Evolutionary conservation across 345 rosid genomes (phyloP), one percentile per base, ranked within the genome.

Genomic region (Moricandia arvensis): DNA sequence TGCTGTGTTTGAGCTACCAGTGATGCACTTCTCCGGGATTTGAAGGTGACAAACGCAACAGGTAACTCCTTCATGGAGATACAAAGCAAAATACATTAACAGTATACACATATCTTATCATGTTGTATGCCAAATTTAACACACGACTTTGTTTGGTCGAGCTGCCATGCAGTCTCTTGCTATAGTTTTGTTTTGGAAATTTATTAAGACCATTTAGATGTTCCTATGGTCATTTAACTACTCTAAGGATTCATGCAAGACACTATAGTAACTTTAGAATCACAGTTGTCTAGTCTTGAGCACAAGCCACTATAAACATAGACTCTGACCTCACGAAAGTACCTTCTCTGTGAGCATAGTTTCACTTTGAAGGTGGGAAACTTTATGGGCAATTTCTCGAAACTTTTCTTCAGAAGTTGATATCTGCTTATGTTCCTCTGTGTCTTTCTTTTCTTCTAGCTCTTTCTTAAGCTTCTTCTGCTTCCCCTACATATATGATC

Each of bases 1-100:
- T 94, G 96, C 80, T 89, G 98, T 59, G 96, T 85, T 80, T 90
- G 98, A 21, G 93, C 87, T 53, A 81, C 92, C 58, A 90, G 38
- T 17, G 93, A 83, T 35, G 98, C 93, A 71, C 83, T 86, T 77
- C 82, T 67, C 9, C 96, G 83, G 3, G 91, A 83, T 80, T 90
- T 94, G 84, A 94, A 91, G 54, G 88, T 86, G 33, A 84, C 97
- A 73, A 94, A 94, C 66, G 96, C 96, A 55, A 84, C 88, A 4
- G 95, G 91, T 72, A 94, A 71, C 80, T 91, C 98, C 97, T 91
- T 55, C 78, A 77, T 63, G 63, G 29, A 57, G 0, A 24, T 24
- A 55, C n/a, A 35, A 26, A 62, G 5, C 2, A n/a, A n/a, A n/a
- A n/a, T n/a, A n/a, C n/a, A n/a, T n/a, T n/a, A n/a, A n/a, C n/a